Evolutionary conservation across 129 eudicot genomes (phyloP), one percentile per base, ranked within the genome.

Genomic region (Ambrosia artemisiifolia): DNA sequence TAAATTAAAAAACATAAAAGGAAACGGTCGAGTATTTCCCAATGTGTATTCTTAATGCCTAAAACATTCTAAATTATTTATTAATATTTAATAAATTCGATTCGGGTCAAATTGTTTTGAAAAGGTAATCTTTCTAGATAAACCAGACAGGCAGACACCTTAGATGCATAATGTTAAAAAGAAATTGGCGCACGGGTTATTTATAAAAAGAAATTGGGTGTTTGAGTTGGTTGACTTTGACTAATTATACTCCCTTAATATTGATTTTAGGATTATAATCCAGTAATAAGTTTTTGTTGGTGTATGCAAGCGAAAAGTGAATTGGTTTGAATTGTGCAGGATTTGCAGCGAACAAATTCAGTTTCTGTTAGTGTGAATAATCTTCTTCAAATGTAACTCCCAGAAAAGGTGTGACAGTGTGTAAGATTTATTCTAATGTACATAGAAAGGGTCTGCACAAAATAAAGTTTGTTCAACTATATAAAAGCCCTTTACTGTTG

Each of bases 291-390:
- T 24, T 24, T 24, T 24, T 24, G 28, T 24, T 24, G 28, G 28
- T 40, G 11, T 40, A 7, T 7, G 44, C 44, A 40, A 40, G 44
- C 11, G 7, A 56, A 20, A 56, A 3, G 5, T 51, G 62, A 10
- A 20, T 32, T 80, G 77, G 35, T 42, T 53, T 71, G 14, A 18
- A 33, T 63, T 61, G 72, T 84, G 81, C 96, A 94, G 98, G 98
- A 94, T 80, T 74, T 94, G 86, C 98, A 90, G 84, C 87, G 84
- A 35, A 94, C 98, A 13, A 84, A 90, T 80, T 94, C 98, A 30
- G 98, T 82, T 17, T 72, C 90, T 6, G 93, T 87, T 65, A 87
- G 97, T 75, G 93, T 94, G 85, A 94, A 94, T 90, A 94, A 94
- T 84, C 95, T 94, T 78, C 89, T 94, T 76, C 98, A 90, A 82